Evolutionary conservation across 805 yeast genomes (phyloP), one percentile per base, ranked within the genome.

Genomic region (Priceomyces castillae): DNA sequence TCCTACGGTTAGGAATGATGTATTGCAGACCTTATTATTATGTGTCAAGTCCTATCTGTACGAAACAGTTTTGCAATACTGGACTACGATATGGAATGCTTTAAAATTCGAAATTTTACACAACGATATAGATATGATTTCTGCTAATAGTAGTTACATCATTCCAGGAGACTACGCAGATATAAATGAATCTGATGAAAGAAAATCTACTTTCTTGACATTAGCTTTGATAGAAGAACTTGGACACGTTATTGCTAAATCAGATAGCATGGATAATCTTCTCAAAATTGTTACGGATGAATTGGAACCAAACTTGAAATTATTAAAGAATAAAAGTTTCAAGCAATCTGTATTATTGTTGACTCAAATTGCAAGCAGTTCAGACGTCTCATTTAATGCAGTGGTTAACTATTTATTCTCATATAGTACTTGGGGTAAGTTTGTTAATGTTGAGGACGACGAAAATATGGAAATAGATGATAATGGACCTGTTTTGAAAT

Each of bases 71-170:
- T 65, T 74, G 23, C 73, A 73, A 9, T 75, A 79, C 57, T 90
- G 96, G 90, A 58, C 76, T 6, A 76, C 83, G 1, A 57, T 92
- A 3, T 94, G 96, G 96, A 85, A 86, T 52, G 87, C 96, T 0
- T 67, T 92, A 41, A 92, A 92, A 59, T 90, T 80, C 59, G 97
- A 92, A 61, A 74, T 92, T n/a, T 67, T 92, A 44, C 96, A 92
- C 59, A 83, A 82, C 34, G 87, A 85, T 43, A 54, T 42, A 19
- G 41, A 48, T 6, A 46, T 58, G 7, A 62, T 68, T 51, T 49
- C 50, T 34, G 56, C 71, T 3, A 53, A 55, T n/a, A 43, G 51
- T 1, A 52, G 49, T 34, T 40, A 41, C 6, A 52, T 69, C 3
- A 51, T 68, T 11, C 69, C 71, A 0, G 48, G 47, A 2, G 46